Conservation (phyloP, 768 basidiomycete species). For the Xerocomellus dryophilus region DNA sequence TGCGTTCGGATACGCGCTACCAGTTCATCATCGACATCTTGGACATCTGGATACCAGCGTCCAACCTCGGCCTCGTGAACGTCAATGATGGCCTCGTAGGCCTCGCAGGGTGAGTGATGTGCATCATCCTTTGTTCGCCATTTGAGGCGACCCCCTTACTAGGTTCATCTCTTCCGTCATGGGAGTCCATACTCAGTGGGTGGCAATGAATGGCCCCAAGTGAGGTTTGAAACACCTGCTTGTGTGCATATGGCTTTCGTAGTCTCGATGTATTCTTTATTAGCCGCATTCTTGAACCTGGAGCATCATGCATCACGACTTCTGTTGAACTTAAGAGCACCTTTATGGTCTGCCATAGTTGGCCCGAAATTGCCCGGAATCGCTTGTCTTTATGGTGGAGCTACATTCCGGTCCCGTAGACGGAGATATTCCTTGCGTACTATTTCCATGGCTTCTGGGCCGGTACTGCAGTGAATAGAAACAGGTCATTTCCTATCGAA, state of each 20-base stretch:
- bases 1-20: slow-evolving; percentile 61
- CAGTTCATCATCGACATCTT: slow-evolving; percentile 84
- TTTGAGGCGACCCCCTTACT: slow-evolving; percentile 5
- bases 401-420: slow-evolving; percentile 43
- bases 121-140: not conserved
- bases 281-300: not conserved
- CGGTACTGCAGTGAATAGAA: slow-evolving; percentile 47
- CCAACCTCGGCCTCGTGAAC: slow-evolving; percentile 68
- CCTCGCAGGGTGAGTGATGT: slow-evolving; percentile 67
- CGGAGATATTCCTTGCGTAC: slow-evolving; percentile 73
- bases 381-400: not conserved
- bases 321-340: not conserved
- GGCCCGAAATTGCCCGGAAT: not conserved
- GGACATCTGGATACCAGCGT: slow-evolving; percentile 89
- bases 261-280: slow-evolving; percentile 6
- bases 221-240: slow-evolving; percentile 19
- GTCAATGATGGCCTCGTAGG: slow-evolving; percentile 86
- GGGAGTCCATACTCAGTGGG: slow-evolving; percentile 67
- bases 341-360: not conserved
- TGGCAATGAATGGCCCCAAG: slow-evolving; percentile 44
- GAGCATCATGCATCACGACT: not conserved
- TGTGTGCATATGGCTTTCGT: not conserved
- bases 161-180: slow-evolving; percentile 72
- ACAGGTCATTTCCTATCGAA: not conserved
- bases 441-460: slow-evolving; percentile 68